phyloP scores from a whole-genome alignment of 2,329 filamentous ascomycete species.

The Phyllosticta capitalensis region DNA sequence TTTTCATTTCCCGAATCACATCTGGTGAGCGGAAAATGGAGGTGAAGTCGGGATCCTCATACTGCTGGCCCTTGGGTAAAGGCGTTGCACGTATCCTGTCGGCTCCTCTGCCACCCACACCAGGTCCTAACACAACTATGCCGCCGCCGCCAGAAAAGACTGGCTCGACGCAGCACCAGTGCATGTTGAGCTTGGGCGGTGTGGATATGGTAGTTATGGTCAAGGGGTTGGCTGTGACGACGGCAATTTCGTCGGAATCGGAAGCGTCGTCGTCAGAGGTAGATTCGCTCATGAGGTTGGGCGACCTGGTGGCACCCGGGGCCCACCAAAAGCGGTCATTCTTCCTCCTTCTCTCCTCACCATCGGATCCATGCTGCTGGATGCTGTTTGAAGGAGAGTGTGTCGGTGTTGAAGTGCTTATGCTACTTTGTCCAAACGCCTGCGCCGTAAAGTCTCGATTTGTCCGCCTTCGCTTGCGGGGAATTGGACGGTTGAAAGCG shows the following conservation, averaged over 20 bases:
- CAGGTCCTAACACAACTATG: conserved; percentile 45
- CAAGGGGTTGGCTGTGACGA: conserved; percentile 11
- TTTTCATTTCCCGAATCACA: conserved; percentile 31
- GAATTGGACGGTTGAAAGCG: conserved; percentile 46
- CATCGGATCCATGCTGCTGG: background rate
- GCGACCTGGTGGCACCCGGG: conserved; percentile 44
- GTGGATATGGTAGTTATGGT: conserved; percentile 24
- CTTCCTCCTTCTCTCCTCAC: conserved; percentile 4
- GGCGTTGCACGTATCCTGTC: conserved; percentile 49
- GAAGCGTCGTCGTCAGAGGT: conserved; percentile 27
- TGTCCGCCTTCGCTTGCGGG: conserved; percentile 29
- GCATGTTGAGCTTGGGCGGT: conserved; percentile 40
- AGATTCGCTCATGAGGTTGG: conserved; percentile 49
- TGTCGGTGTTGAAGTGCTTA: conserved; percentile 12
- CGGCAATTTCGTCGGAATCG: conserved; percentile 26
- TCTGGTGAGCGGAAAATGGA: conserved; percentile 40
- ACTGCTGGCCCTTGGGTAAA: conserved; percentile 44
- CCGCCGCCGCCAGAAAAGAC: conserved; percentile 51
- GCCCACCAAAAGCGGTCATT: conserved; percentile 50
- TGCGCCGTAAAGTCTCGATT: conserved; percentile 27
- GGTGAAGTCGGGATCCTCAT: conserved; percentile 46
- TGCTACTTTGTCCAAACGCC: conserved; percentile 22
- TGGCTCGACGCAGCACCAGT: conserved; percentile 52
- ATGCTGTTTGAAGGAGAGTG: background rate
- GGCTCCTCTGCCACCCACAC: conserved; percentile 39